These are phyloP conservation scores for Aspergillus aculeatus DNA, from an alignment of 2,329 filamentous ascomycete species.

Conservation along the genomic window DNA sequence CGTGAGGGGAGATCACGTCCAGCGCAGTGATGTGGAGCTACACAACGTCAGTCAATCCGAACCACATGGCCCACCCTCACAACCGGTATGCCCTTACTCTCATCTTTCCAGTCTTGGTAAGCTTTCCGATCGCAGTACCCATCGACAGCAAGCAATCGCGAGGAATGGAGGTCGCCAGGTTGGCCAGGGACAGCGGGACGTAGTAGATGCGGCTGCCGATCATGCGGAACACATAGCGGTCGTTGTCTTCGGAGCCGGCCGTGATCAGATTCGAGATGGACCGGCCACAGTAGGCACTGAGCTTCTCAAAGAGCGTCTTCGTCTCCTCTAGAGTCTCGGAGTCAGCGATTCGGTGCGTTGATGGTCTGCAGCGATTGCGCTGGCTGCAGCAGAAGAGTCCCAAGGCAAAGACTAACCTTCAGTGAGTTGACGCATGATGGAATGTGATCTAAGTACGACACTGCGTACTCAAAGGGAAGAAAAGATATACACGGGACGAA, in stretches of 20 bases:
- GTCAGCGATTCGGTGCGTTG: background rate
- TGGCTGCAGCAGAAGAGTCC: background rate
- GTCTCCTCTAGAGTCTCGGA: slow-evolving; percentile 36
- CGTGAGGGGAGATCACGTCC: slow-evolving; percentile 83
- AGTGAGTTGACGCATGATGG: slow-evolving; percentile 73
- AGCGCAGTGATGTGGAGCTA: slow-evolving; percentile 82
- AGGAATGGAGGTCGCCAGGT: slow-evolving; percentile 81
- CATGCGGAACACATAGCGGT: slow-evolving; percentile 83
- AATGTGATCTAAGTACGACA: background rate
- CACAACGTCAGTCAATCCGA: background rate
- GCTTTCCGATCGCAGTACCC: slow-evolving; percentile 44
- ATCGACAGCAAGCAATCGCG: slow-evolving; percentile 73
- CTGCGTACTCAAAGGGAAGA: background rate
- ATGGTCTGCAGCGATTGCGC: background rate
- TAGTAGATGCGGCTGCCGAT: slow-evolving; percentile 87
- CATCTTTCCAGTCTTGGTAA: slow-evolving; percentile 3
- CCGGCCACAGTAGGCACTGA: slow-evolving; percentile 87
- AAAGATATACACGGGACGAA: background rate
- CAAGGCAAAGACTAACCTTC: slow-evolving; percentile 40
- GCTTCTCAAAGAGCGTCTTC: slow-evolving; percentile 80
- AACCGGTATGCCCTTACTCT: background rate
- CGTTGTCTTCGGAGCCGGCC: slow-evolving; percentile 64
- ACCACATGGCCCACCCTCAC: background rate
- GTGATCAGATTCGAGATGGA: slow-evolving; percentile 83
- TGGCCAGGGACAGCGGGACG: slow-evolving; percentile 82